These are phyloP conservation scores for Phytophthora brassicae DNA, from an alignment of 352 stramenopile species.

Conservation along the genomic window DNA sequence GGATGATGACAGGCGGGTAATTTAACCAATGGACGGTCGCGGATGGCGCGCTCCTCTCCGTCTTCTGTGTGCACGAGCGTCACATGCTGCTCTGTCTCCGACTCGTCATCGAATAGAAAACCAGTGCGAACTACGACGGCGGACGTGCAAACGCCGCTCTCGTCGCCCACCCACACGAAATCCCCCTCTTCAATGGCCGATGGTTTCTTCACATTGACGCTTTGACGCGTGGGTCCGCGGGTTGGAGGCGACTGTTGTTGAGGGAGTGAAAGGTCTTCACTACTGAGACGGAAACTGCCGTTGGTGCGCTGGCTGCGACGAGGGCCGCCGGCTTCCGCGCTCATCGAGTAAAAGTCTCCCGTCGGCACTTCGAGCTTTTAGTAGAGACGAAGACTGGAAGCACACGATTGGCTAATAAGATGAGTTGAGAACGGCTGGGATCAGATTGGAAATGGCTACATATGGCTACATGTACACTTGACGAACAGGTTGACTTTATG, in stretches of 20 bases:
- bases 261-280: no score
- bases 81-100: slow-evolving; percentile 65
- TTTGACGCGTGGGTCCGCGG: no score
- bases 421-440: no score
- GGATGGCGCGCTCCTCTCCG: slow-evolving; percentile 75
- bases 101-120: slow-evolving; percentile 59
- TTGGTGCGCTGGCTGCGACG: slow-evolving; percentile 21
- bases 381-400: no score
- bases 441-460: no score
- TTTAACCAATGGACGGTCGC: slow-evolving; percentile 55
- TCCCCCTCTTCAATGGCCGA: slow-evolving; percentile 63
- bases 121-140: slow-evolving; percentile 66
- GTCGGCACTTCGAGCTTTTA: no score
- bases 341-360: slow-evolving; percentile 20
- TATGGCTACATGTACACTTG: no score
- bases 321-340: slow-evolving; percentile 22
- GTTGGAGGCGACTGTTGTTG: no score
- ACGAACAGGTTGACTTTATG: no score
- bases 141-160: slow-evolving; percentile 49
- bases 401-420: not conserved
- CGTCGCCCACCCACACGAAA: slow-evolving; percentile 67
- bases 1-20: slow-evolving; percentile 63
- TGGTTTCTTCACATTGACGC: not conserved
- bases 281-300: slow-evolving; percentile 26
- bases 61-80: slow-evolving; percentile 83